Base-by-base conservation (phyloP, 495 filamentous ascomycete species). In the Aspergillus indologenus region DNA sequence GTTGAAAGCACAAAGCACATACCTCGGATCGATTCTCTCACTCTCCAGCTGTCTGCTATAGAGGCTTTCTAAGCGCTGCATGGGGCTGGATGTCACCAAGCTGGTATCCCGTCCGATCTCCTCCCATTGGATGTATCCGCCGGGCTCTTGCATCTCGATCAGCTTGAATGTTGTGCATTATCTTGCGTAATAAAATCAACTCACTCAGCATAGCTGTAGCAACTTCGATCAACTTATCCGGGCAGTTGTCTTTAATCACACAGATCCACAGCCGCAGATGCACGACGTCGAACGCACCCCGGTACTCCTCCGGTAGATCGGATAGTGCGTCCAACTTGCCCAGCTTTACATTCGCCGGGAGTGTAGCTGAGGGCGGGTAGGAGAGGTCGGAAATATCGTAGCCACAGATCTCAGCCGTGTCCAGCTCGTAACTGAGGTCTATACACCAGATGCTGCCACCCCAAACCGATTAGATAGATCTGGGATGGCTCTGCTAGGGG, bases 61-160 rank as follows among this genome's bases (percentile, higher is more conserved):
- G 9, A 29, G 26, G 26, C 26, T 29, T 9, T 29, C 26, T 29
- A 29, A 29, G 26, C 26, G 26, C 26, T 29, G 26, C 26, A 29
- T 29, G 9, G 26, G 26, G 26, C 26, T 4, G 4, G 26, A 29
- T 4, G 26, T 4, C 9, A 29, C 26, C 26, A 29, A 9, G 26
- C 26, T 29, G 26, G 26, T 29, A 29, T 29, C 26, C 9, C 26
- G 26, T 9, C 26, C 26, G 9, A 29, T 29, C 22, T 55, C 53
- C 15, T 55, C 53, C 53, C 53, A 55, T 20, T 55, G 53, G 20
- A 55, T 12, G 14, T 45, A 55, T 5, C 53, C 53, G 3, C 53
- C 53, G 14, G 53, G 53, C 20, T 55, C 53, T 55, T 24, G 26
- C 24, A 22, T n/a, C 26, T 5, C 1, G 11, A 5, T 15, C 19